phyloP scores from a whole-genome alignment of 352 stramenopile species.

The Globisporangium spinosum region DNA sequence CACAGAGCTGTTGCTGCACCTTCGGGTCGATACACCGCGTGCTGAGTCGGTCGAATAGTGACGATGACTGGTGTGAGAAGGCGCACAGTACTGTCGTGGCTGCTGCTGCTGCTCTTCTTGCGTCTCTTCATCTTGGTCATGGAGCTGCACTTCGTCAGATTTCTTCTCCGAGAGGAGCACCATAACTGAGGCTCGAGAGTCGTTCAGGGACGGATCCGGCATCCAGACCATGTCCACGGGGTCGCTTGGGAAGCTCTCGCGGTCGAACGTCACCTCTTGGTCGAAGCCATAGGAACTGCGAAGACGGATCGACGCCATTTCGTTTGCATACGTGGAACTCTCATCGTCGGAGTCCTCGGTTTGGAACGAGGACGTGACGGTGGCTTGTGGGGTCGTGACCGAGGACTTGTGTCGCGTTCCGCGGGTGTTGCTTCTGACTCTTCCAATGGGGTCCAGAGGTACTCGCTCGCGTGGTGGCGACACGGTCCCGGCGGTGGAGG shows the following conservation, averaged over 20 bases:
- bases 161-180: conserved; percentile 1
- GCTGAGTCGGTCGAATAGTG: conserved; percentile 8
- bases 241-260: conserved; percentile 8
- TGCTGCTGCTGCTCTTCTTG: background rate
- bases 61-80: background rate
- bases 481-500: background rate
- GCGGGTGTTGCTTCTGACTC: background rate
- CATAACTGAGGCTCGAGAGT: background rate
- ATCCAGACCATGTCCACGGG: conserved; percentile 11
- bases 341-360: conserved; percentile 10
- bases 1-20: conserved; percentile 2
- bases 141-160: background rate
- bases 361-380: conserved; percentile 10
- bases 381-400: background rate
- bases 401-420: background rate
- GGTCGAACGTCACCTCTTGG: conserved; percentile 3
- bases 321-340: background rate
- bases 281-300: background rate
- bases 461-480: background rate
- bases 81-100: background rate
- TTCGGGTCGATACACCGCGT: background rate
- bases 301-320: background rate
- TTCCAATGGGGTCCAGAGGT: conserved; percentile 6
- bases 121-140: background rate
- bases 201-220: conserved; percentile 11